These are phyloP conservation scores for Microcera coccophila DNA, from an alignment of 2,329 filamentous ascomycete genomes.

Conservation along the genomic window DNA sequence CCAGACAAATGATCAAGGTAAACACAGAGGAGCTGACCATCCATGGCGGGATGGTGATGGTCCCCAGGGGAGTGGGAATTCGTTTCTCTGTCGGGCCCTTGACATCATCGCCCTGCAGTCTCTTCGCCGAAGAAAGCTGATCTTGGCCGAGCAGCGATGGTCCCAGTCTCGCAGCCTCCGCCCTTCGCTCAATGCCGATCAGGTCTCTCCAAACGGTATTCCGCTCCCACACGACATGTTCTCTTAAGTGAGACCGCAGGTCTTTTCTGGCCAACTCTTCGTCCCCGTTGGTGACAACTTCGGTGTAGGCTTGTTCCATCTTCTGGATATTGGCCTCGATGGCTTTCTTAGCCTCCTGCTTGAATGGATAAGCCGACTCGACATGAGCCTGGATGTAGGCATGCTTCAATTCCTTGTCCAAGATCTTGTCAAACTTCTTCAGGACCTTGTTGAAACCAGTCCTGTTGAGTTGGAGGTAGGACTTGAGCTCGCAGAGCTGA, in stretches of 20 bases:
- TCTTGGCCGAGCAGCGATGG: conserved; percentile 76
- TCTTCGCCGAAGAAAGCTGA: conserved; percentile 61
- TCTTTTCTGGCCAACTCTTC: conserved; percentile 73
- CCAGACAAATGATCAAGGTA: conserved; percentile 66
- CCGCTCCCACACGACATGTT: conserved; percentile 97
- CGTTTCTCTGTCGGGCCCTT: conserved; percentile 60
- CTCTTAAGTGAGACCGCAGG: conserved; percentile 81
- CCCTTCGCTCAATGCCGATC: conserved; percentile 94
- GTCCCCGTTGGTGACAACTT: conserved; percentile 79
- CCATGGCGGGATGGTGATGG: conserved; percentile 73
- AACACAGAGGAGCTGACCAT: conserved; percentile 78
- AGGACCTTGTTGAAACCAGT: conserved; percentile 95
- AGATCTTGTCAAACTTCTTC: conserved; percentile 98
- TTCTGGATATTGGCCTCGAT: conserved; percentile 68
- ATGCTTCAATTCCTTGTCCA: conserved; percentile 75
- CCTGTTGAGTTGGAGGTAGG: conserved; percentile 91
- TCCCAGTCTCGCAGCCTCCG: conserved; percentile 88
- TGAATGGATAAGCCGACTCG: conserved; percentile 77
- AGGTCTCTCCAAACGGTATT: conserved; percentile 99
- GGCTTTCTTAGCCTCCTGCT: conserved; percentile 62
- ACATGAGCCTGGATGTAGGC: conserved; percentile 73
- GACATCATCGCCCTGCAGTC: conserved; percentile 81
- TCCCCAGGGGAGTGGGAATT: conserved; percentile 75
- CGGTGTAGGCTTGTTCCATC: conserved; percentile 76
- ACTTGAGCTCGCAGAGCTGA: conserved; percentile 89